These are phyloP conservation scores for Daldinia loculata DNA, from an alignment of 495 filamentous ascomycete genomes.

Conservation along the genomic window DNA sequence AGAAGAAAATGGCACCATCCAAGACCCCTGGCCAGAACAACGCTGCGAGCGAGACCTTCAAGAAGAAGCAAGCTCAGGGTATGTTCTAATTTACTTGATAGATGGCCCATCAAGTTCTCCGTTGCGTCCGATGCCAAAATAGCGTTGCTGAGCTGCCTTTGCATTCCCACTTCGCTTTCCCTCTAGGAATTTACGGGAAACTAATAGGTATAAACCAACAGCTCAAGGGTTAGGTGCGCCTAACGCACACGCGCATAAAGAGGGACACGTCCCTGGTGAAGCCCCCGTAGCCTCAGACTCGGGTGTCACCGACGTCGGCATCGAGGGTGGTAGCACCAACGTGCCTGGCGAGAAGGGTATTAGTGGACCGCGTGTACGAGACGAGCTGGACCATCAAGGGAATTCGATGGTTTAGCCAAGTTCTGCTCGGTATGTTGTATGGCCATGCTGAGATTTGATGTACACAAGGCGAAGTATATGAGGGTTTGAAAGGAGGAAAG, in stretches of 20 bases:
- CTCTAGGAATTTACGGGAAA: background rate
- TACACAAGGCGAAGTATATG: too few relatives aligned
- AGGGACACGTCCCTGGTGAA: conserved; percentile 31
- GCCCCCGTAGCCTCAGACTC: conserved; percentile 41
- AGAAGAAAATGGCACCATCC: conserved; percentile 27
- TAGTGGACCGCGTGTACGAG: conserved; percentile 22
- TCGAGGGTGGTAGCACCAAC: conserved; percentile 35
- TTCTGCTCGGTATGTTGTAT: background rate
- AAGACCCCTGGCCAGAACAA: conserved; percentile 39
- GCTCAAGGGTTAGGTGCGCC: conserved; percentile 40
- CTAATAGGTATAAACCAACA: conserved; percentile 9
- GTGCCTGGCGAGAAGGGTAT: conserved; percentile 41
- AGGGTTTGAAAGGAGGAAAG: background rate
- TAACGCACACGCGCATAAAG: conserved; percentile 36
- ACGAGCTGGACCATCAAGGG: conserved; percentile 28
- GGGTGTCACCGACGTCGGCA: conserved; percentile 23
- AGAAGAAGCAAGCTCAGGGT: conserved; percentile 39
- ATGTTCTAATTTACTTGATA: background rate
- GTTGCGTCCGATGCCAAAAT: background rate
- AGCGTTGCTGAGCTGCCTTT: background rate
- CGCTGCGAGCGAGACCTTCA: conserved; percentile 39
- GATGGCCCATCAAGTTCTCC: too few relatives aligned
- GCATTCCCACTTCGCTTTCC: background rate
- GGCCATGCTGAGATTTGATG: too few relatives aligned
- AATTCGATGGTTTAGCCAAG: conserved; percentile 35